Percentiles rank a stretch among this genome's conserved stretches.
These are phyloP conservation scores for Colletotrichum cuscutae DNA, from an alignment of 2,329 filamentous ascomycete species.

Conservation along the genomic window DNA sequence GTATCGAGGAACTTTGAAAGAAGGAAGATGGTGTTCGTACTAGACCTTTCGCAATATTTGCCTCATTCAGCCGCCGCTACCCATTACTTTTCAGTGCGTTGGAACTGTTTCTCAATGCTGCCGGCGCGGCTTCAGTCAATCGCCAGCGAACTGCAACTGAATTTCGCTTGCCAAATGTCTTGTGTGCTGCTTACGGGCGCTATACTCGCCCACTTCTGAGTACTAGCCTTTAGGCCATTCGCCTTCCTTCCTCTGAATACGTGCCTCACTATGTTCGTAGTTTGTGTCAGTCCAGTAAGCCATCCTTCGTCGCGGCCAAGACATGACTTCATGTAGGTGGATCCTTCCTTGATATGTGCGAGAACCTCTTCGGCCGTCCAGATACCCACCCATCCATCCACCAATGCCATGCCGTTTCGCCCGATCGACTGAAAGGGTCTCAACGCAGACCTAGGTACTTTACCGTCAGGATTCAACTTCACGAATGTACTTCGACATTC, in stretches of 20 bases:
- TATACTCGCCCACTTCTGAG: no score
- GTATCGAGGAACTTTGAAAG: not conserved
- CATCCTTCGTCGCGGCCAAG: not conserved
- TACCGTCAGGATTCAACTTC: no score
- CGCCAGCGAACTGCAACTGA: not conserved
- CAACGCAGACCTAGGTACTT: not conserved
- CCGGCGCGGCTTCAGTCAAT: not conserved
- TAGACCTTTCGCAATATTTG: not conserved
- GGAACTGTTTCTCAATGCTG: not conserved
- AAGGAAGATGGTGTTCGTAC: not conserved
- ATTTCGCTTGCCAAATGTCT: not conserved
- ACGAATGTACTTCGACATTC: no score
- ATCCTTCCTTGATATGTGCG: not conserved
- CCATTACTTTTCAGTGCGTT: not conserved
- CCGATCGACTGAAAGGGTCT: not conserved
- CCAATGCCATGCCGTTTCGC: not conserved
- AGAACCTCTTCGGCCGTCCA: not conserved
- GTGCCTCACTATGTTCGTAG: no score
- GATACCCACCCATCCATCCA: not conserved
- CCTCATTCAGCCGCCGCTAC: not conserved
- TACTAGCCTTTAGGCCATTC: no score
- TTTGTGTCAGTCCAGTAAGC: not conserved
- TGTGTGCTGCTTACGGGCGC: not conserved
- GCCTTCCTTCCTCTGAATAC: no score
- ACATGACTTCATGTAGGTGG: not conserved